Base-by-base conservation (phyloP, 2,329 filamentous ascomycete genomes). In the Exophiala lecanii-corni region DNA sequence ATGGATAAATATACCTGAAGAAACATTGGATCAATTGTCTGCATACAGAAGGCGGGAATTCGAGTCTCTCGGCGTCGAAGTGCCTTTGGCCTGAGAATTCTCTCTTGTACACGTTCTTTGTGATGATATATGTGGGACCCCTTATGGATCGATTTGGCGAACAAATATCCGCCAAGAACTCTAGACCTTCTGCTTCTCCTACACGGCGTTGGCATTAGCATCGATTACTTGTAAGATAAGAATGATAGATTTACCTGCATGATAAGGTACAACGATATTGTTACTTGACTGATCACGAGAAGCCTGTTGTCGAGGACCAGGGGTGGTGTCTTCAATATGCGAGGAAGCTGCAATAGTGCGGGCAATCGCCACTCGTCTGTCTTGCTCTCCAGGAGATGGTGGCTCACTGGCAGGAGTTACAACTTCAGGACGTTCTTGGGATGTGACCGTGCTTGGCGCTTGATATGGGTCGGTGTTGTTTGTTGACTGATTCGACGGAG, bases 121-220 rank as follows among this genome's bases (percentile, higher is more conserved):
- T 40, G 36, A 47, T 48, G 20, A 51, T 39, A 34, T 48, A 49
- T 5, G 42, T 42, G 9, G 13, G 33, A 15, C 45, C 45, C 30
- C 38, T 43, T 15, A 51, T 12, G 2, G 45, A 20, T 30, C 48
- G 39, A 18, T 45, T 41, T 9, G 48, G 45, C 9, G 45, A 39
- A 35, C 37, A 42, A 13, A 45, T 21, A 19, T 51, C 48, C 23
- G 44, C 43, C 19, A 49, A 31, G 28, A 48, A 51, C 19, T 51
- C 48, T 9, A 45, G 41, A 30, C 45, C 48, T 42, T 43, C 41
- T 5, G 41, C 35, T 38, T 51, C 48, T 5, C 45, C 40, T 44
- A 31, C 12, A 30, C 16, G 26, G 19, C 2, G 18, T 41, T 12
- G n/a, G n/a, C n/a, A n/a, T n/a, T n/a, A n/a, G n/a, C n/a, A n/a